Conservation (phyloP, 1,139 yeast species). For the Suhomyces chickasaworum region DNA sequence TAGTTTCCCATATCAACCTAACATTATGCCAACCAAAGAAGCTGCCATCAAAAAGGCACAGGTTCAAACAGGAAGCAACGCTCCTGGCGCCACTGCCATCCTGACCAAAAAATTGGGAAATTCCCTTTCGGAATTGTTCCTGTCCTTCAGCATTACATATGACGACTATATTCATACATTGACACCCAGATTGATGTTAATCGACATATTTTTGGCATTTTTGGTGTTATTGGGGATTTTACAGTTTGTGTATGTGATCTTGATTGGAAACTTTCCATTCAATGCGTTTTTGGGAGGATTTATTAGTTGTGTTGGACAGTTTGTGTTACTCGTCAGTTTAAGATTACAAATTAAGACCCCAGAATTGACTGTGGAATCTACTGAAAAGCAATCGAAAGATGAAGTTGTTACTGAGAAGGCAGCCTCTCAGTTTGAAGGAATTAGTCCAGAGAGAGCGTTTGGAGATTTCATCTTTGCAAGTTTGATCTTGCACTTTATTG, state of each 20-base stretch:
- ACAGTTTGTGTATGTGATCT: conserved; percentile 74
- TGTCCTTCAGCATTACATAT: conserved; percentile 52
- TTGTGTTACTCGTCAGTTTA: conserved; percentile 79
- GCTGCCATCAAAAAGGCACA: conserved; percentile 28
- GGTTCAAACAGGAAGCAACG: conserved; percentile 13
- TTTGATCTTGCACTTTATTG: conserved; percentile 83
- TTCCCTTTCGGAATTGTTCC: conserved; percentile 43
- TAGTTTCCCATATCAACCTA: background rate
- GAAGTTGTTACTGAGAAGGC: conserved; percentile 16
- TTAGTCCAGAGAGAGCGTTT: conserved; percentile 79
- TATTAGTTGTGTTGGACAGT: conserved; percentile 90
- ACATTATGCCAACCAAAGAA: conserved; percentile 43
- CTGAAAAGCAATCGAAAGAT: conserved; percentile 2
- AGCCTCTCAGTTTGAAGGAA: conserved; percentile 41
- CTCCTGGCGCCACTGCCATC: conserved; percentile 6
- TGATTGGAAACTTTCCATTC: conserved; percentile 92
- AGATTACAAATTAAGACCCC: conserved; percentile 59
- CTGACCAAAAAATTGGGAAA: conserved; percentile 17
- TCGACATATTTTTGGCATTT: conserved; percentile 76
- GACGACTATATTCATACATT: conserved; percentile 45
- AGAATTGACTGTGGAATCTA: conserved; percentile 6
- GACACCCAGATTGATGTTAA: conserved; percentile 58
- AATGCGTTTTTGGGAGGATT: conserved; percentile 96
- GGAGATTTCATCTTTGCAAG: conserved; percentile 90
- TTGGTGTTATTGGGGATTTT: conserved; percentile 72